These are phyloP conservation scores for Jaapia argillacea DNA, from an alignment of 768 basidiomycete genomes.

Conservation along the genomic window DNA sequence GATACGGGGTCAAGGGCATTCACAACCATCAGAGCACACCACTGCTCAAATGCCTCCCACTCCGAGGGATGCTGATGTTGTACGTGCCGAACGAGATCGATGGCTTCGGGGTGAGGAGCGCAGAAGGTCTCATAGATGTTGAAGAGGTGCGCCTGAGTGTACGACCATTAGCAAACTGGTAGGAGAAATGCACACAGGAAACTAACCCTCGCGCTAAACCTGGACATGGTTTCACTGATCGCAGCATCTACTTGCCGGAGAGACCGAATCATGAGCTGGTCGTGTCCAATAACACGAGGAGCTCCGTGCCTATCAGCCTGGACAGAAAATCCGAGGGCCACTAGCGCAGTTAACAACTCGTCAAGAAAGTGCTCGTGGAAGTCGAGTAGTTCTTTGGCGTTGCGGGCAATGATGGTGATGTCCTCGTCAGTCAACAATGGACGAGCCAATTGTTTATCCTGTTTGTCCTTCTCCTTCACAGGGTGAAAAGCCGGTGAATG, in stretches of 20 bases:
- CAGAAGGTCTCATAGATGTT: conserved; percentile 81
- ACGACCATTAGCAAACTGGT: conserved; percentile 7
- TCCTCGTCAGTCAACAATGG: conserved; percentile 50
- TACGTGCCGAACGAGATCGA: conserved; percentile 60
- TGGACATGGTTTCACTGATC: conserved; percentile 13
- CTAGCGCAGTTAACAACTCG: conserved; percentile 39
- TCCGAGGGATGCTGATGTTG: conserved; percentile 55
- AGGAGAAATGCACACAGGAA: background rate
- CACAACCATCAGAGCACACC: conserved; percentile 40
- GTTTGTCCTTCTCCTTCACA: conserved; percentile 4
- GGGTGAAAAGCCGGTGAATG: background rate
- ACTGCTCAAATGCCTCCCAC: conserved; percentile 80
- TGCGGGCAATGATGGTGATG: conserved; percentile 50
- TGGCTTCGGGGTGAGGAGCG: conserved; percentile 74
- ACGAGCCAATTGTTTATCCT: conserved; percentile 27
- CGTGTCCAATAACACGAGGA: background rate
- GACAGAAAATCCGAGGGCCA: conserved; percentile 40
- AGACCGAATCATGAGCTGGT: no score
- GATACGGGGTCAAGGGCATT: no score
- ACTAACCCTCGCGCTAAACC: conserved; percentile 16
- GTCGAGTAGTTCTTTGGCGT: conserved; percentile 55
- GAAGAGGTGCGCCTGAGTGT: conserved; percentile 57
- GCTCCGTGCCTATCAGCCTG: conserved; percentile 2
- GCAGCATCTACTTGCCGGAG: conserved; percentile 18
- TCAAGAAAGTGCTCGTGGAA: conserved; percentile 61